Base-by-base conservation (phyloP, 768 basidiomycete species). In the Boletus rubroflammeus region DNA sequence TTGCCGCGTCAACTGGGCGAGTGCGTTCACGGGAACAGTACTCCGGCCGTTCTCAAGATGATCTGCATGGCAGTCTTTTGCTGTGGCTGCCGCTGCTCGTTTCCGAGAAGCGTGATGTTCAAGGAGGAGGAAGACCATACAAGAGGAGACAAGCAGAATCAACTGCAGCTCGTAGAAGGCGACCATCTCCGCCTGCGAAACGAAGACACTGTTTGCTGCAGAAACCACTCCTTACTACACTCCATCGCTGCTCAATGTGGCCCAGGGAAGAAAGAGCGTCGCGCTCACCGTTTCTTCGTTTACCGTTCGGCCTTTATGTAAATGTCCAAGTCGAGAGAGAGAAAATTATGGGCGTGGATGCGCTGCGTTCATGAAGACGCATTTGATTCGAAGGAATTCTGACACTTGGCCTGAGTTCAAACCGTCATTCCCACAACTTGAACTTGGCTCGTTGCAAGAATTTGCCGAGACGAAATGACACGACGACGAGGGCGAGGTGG, bases 161-260 rank as follows among this genome's bases (percentile, higher is more conserved):
- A 76, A 57, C 52, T 78, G 75, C n/a, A 67, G 54, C 56, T 78
- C 75, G 50, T 77, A 77, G 63, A 78, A 78, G 45, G 58, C 59
- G 29, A 60, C 47, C 70, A 70, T 72, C 26, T 26, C 55, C 31
- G 39, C 43, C 25, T 2, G 47, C 28, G 23, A 21, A 17, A 34
- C n/a, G n/a, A 32, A 9, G 39, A n/a, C 14, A 10, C 40, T 19
- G 2, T 40, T 19, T 45, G 29, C 26, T 29, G n/a, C 8, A 9
- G n/a, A 17, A 26, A 21, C 31, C 32, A 3, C 39, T 6, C 38
- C 25, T 11, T 21, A 1, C 38, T 35, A 50, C 31, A 31, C 13
- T 13, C 14, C 45, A 13, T 31, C 21, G 6, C 21, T n/a, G 42
- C 32, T 58, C 49, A 51, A 25, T 4, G 29, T 29, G 19, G n/a